Evolutionary conservation across 257 asterid genomes (phyloP), one percentile per base, ranked within the genome.

Genomic region (Sherardia arvensis): DNA sequence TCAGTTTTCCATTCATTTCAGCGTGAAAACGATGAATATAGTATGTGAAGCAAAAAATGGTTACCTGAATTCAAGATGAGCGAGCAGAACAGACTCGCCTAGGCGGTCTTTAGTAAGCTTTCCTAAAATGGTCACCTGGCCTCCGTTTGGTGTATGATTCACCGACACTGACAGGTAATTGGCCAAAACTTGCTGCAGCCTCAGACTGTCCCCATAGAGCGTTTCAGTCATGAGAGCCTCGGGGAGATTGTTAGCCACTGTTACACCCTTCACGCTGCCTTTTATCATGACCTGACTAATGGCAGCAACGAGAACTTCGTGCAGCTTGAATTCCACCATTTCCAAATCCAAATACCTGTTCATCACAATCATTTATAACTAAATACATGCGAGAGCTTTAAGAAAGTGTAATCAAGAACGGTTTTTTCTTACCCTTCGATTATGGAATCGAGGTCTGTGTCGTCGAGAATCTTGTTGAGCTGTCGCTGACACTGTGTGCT

Each of bases 141-240:
- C 96, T 36, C 90, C 88, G 22, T 61, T 87, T 1, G 95, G 94
- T 2, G 88, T 84, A 74, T 48, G 80, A 48, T 84, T 78, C 59
- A 89, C 89, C 0, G 92, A 76, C 18, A 74, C 57, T 21, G 81
- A 77, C 76, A 92, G 72, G 74, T 84, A 89, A 57, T 95, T 83
- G 2, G 99, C 94, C 29, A 92, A 57, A 38, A 87, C 81, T 77
- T 92, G 99, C 73, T 92, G 99, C 70, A 92, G 97, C 74, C 99
- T 83, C 72, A 83, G 66, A 59, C 94, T 71, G 68, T 92, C 99
- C 20, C 97, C 97, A 18, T 77, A 87, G 4, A 92, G 78, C 26
- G 86, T 85, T 65, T 89, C 96, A n/a, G 51, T 38, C 14, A 80
- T 69, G 36, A 85, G 68, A 76, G 66, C 70, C 26, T 81, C 85